These are phyloP conservation scores for Orbilia oligospora DNA, from an alignment of 2,329 filamentous ascomycete genomes.

Conservation along the genomic window DNA sequence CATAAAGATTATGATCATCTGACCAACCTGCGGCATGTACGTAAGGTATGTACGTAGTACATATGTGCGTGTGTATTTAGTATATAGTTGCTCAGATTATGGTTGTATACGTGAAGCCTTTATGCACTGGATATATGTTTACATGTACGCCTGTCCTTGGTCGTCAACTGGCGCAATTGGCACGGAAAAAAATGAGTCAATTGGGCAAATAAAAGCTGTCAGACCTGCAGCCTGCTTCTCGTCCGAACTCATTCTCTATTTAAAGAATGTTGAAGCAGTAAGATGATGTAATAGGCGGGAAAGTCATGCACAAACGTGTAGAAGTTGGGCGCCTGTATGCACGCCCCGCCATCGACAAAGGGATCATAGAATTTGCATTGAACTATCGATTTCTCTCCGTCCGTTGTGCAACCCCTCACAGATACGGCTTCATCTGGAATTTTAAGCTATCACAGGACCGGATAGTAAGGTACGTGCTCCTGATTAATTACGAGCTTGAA, in stretches of 20 bases:
- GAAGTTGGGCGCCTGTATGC: constrained; percentile 27
- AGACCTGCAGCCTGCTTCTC: constrained; percentile 56
- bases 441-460: constrained; percentile 5
- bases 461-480: background rate
- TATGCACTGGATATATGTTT: constrained; percentile 16
- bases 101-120: constrained; percentile 20
- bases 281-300: constrained; percentile 53
- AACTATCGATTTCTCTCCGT: constrained; percentile 16
- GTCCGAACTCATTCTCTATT: constrained; percentile 50
- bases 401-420: constrained; percentile 36
- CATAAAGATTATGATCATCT: constrained; percentile 51
- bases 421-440: constrained; percentile 28
- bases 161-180: constrained; percentile 27
- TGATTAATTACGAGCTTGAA: constrained; percentile 14
- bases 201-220: constrained; percentile 53
- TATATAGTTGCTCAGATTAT: constrained; percentile 29
- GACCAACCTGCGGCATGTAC: constrained; percentile 45
- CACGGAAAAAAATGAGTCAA: constrained; percentile 46
- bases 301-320: constrained; percentile 15
- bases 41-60: constrained; percentile 38
- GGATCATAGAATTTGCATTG: constrained; percentile 18
- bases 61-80: constrained; percentile 30
- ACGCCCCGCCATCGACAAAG: constrained; percentile 39
- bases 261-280: constrained; percentile 54
- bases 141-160: too few relatives aligned